Evolutionary conservation across 352 stramenopile genomes (phyloP).

Genomic region (Phytophthora foliorum): DNA sequence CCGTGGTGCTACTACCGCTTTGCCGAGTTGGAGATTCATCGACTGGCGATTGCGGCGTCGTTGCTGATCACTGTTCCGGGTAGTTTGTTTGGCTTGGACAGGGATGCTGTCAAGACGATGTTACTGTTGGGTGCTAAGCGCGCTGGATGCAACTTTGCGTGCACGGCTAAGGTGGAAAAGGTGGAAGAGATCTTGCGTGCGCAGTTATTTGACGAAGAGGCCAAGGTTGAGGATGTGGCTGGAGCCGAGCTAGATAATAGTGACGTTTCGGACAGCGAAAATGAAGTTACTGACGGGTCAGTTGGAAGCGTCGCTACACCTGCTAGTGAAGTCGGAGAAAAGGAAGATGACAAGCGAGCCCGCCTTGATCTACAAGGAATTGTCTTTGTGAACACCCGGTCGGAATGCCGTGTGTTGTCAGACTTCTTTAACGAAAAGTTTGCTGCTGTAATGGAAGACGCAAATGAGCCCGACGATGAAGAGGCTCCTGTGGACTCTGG

Average conservation of each 20-base stretch:
- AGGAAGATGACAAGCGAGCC: conserved; percentile 2
- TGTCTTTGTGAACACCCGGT: conserved; percentile 87
- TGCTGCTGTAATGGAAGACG: conserved; percentile 5
- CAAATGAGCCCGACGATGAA: conserved; percentile 18
- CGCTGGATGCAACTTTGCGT: conserved; percentile 53
- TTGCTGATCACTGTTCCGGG: conserved; percentile 60
- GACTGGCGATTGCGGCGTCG: conserved; percentile 61
- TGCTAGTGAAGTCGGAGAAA: conserved; percentile 1
- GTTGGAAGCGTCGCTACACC: background rate
- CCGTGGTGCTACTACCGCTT: conserved; percentile 84
- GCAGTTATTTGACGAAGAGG: conserved; percentile 39
- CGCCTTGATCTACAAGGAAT: conserved; percentile 71
- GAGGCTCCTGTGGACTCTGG: conserved; percentile 30
- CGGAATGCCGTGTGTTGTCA: conserved; percentile 79
- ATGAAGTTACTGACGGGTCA: conserved; percentile 19
- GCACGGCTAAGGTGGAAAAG: conserved; percentile 64
- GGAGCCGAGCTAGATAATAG: conserved; percentile 30
- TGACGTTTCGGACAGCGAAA: conserved; percentile 44
- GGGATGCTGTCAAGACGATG: conserved; percentile 63
- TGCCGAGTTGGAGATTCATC: conserved; percentile 78
- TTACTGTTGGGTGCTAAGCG: conserved; percentile 55
- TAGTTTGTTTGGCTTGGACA: conserved; percentile 68
- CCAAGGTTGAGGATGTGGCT: conserved; percentile 31
- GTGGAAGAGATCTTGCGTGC: conserved; percentile 59
- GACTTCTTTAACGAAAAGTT: conserved; percentile 86